These are phyloP conservation scores for Fusarium tupiense DNA, from an alignment of 2,329 filamentous ascomycete species.

Conservation along the genomic window DNA sequence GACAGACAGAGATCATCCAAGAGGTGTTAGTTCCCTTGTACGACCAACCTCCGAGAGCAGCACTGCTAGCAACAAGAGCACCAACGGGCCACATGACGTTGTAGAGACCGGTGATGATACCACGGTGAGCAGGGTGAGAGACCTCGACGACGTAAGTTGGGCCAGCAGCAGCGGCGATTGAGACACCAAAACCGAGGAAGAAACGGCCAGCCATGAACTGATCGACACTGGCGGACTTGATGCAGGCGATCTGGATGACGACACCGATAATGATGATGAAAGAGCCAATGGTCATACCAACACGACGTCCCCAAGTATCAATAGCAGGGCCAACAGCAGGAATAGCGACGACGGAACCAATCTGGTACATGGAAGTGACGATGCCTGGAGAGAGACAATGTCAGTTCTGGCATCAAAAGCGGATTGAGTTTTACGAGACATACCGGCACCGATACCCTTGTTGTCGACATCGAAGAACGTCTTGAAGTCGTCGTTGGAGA, in stretches of 20 bases:
- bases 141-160: slow-evolving; percentile 60
- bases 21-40: slow-evolving; percentile 44
- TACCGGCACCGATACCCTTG: slow-evolving; percentile 39
- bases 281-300: slow-evolving; percentile 58
- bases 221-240: slow-evolving; percentile 33
- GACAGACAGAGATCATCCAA: slow-evolving; percentile 53
- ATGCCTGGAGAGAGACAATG: slow-evolving; percentile 15
- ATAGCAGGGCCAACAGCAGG: slow-evolving; percentile 59
- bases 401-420: neutral
- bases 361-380: slow-evolving; percentile 57
- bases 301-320: slow-evolving; percentile 58
- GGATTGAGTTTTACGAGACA: neutral
- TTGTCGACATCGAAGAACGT: slow-evolving; percentile 53
- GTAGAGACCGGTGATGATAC: slow-evolving; percentile 65
- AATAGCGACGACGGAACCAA: slow-evolving; percentile 59
- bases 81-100: slow-evolving; percentile 58
- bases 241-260: slow-evolving; percentile 55
- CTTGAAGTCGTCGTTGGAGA: slow-evolving; percentile 57
- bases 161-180: slow-evolving; percentile 57
- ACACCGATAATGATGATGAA: slow-evolving; percentile 56
- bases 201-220: slow-evolving; percentile 67
- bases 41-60: slow-evolving; percentile 53
- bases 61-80: slow-evolving; percentile 58
- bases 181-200: slow-evolving; percentile 67
- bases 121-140: slow-evolving; percentile 57